phyloP scores from a whole-genome alignment of 1,139 yeast genomes.

The Spathaspora sp. region DNA sequence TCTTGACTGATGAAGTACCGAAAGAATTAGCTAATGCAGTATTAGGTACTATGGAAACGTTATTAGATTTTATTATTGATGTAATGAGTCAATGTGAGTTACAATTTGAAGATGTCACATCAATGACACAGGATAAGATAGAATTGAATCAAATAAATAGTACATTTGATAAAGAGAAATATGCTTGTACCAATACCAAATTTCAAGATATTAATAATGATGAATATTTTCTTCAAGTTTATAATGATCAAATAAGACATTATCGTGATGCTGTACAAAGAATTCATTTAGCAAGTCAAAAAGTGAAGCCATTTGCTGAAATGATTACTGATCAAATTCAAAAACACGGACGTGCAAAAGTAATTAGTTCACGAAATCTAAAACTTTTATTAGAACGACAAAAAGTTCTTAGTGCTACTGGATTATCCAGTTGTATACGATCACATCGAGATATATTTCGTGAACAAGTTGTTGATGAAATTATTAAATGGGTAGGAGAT shows the following conservation, averaged over 20 bases:
- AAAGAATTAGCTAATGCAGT: constrained; percentile 33
- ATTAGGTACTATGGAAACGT: constrained; percentile 47
- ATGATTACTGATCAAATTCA: constrained; percentile 73
- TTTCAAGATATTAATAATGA: constrained; percentile 46
- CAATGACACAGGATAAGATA: constrained; percentile 20
- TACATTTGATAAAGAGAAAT: constrained; percentile 31
- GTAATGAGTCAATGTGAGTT: constrained; percentile 52
- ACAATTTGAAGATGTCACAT: constrained; percentile 30
- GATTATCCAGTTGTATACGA: constrained; percentile 66
- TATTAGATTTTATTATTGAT: constrained; percentile 76
- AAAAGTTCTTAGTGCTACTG: constrained; percentile 53
- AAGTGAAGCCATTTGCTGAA: constrained; percentile 64
- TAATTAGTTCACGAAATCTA: constrained; percentile 56
- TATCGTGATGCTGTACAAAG: constrained; percentile 71
- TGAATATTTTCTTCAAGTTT: constrained; percentile 58
- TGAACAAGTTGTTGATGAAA: constrained; percentile 79
- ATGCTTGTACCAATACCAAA: constrained; percentile 22
- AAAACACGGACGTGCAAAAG: constrained; percentile 65
- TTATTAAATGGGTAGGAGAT: constrained; percentile 63
- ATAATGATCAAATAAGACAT: constrained; percentile 81
- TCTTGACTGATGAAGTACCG: constrained; percentile 27
- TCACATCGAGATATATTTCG: constrained; percentile 69
- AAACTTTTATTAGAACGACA: constrained; percentile 54
- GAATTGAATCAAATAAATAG: constrained; percentile 28
- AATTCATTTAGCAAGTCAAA: constrained; percentile 62